Percentiles rank a stretch among this genome's conserved stretches.
Evolutionary conservation across 108 stramenopile species (phyloP).

Genomic region (Cyclotella cryptica): DNA sequence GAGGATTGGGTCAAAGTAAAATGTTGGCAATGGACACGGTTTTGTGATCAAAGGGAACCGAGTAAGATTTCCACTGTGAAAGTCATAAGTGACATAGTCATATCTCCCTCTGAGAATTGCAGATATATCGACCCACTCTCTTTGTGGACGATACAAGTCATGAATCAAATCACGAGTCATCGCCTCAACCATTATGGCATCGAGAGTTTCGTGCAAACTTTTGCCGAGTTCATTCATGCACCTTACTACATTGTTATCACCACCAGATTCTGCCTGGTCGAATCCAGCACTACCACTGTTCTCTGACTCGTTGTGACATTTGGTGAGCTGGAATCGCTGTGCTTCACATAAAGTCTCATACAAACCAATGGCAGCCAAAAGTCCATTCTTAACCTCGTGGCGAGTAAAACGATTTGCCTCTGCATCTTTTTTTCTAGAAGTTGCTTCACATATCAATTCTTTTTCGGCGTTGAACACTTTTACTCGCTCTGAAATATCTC

Average conservation of each 20-base stretch:
- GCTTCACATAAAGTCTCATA: constrained; percentile 59
- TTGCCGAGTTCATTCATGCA: constrained; percentile 64
- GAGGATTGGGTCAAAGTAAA: constrained; percentile 61
- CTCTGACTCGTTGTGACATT: too few species aligned
- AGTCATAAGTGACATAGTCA: constrained; percentile 1
- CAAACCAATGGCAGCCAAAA: constrained; percentile 72
- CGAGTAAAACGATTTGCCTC: constrained; percentile 71
- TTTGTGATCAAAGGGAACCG: constrained; percentile 46
- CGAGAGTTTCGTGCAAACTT: constrained; percentile 64
- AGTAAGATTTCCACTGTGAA: constrained; percentile 23
- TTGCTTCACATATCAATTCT: constrained; percentile 46
- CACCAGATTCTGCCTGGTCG: not conserved
- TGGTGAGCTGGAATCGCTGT: constrained; percentile 19
- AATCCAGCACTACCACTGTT: not conserved
- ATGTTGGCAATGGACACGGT: constrained; percentile 54
- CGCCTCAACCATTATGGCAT: constrained; percentile 60
- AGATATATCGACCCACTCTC: constrained; percentile 33
- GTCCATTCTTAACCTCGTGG: constrained; percentile 82
- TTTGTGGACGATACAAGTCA: constrained; percentile 48
- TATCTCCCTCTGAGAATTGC: constrained; percentile 26
- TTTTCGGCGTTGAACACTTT: constrained; percentile 58
- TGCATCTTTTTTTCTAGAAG: constrained; percentile 55
- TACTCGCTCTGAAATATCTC: constrained; percentile 58
- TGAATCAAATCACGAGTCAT: constrained; percentile 73
- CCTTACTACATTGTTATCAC: constrained; percentile 24